These are phyloP conservation scores for Zygoascus meyerae DNA, from an alignment of 1,139 yeast genomes.

Conservation along the genomic window DNA sequence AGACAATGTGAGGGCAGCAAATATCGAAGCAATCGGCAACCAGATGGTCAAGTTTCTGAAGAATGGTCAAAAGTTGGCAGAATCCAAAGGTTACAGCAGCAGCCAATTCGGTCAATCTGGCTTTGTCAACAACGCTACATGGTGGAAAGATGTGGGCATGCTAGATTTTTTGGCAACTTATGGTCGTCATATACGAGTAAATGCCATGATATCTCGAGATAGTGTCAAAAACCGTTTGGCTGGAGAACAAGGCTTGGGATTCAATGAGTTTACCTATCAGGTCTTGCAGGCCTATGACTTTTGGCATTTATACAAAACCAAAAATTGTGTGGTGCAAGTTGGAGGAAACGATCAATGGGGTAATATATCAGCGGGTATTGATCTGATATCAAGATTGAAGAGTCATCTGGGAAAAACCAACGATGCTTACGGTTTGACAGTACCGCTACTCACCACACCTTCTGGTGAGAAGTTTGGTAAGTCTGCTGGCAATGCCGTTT, in stretches of 20 bases:
- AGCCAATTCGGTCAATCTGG: conserved; percentile 34
- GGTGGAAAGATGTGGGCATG: conserved; percentile 82
- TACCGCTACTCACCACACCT: conserved; percentile 82
- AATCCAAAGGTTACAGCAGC: conserved; percentile 42
- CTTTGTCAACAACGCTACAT: conserved; percentile 59
- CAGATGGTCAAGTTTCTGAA: conserved; percentile 61
- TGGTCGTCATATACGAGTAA: conserved; percentile 76
- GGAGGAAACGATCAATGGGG: conserved; percentile 99
- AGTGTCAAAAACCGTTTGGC: conserved; percentile 71
- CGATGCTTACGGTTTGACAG: conserved; percentile 71
- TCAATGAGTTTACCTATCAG: conserved; percentile 91
- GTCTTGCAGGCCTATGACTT: conserved; percentile 91
- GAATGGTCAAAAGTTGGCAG: conserved; percentile 58
- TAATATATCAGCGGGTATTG: conserved; percentile 93
- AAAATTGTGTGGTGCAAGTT: conserved; percentile 66
- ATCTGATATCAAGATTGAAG: conserved; percentile 62
- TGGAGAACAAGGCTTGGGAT: conserved; percentile 75
- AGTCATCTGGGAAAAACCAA: conserved; percentile 16
- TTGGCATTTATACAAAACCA: conserved; percentile 63
- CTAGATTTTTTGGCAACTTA: conserved; percentile 69
- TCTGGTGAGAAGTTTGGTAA: conserved; percentile 94
- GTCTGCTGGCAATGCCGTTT: conserved; percentile 94
- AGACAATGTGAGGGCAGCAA: conserved; percentile 46
- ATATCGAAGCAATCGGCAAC: conserved; percentile 50
- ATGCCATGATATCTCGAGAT: conserved; percentile 85